Percentiles rank a stretch among this genome's conserved stretches.
phyloP scores from a whole-genome alignment of 495 filamentous ascomycete species.

The Baudoinia panamericana region DNA sequence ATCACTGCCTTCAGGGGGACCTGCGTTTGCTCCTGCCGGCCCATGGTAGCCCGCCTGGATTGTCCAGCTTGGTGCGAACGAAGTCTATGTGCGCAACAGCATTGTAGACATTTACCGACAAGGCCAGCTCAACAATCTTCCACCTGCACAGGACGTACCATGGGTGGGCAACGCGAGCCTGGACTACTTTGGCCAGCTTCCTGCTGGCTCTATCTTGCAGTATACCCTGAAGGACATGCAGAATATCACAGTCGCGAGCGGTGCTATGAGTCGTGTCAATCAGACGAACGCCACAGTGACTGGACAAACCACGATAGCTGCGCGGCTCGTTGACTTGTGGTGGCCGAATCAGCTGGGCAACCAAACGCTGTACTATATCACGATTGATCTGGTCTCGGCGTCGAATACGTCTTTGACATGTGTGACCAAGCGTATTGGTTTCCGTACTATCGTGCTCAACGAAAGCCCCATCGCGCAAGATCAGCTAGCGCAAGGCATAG shows the following conservation, averaged over 20 bases:
- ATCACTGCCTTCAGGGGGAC: too few species aligned
- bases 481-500: slow-evolving; percentile 44
- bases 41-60: slow-evolving; percentile 51
- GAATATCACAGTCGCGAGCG: slow-evolving; percentile 36
- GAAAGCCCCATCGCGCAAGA: slow-evolving; percentile 44
- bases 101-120: slow-evolving; percentile 47
- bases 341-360: slow-evolving; percentile 49
- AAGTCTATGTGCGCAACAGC: slow-evolving; percentile 45
- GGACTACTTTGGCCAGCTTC: slow-evolving; percentile 45
- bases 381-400: slow-evolving; percentile 34
- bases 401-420: slow-evolving; percentile 30
- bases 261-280: slow-evolving; percentile 34
- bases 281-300: slow-evolving; percentile 38
- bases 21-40: too few species aligned
- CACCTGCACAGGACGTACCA: slow-evolving; percentile 45
- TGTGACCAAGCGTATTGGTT: slow-evolving; percentile 46
- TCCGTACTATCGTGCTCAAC: slow-evolving; percentile 56
- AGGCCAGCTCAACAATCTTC: slow-evolving; percentile 47
- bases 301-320: slow-evolving; percentile 36
- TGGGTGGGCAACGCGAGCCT: slow-evolving; percentile 62
- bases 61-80: slow-evolving; percentile 37
- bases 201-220: slow-evolving; percentile 34
- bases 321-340: slow-evolving; percentile 43
- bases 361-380: slow-evolving; percentile 48
- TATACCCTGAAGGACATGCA: slow-evolving; percentile 43